Conservation (phyloP, 768 basidiomycete species). For the Guyanaporus albipodus region DNA sequence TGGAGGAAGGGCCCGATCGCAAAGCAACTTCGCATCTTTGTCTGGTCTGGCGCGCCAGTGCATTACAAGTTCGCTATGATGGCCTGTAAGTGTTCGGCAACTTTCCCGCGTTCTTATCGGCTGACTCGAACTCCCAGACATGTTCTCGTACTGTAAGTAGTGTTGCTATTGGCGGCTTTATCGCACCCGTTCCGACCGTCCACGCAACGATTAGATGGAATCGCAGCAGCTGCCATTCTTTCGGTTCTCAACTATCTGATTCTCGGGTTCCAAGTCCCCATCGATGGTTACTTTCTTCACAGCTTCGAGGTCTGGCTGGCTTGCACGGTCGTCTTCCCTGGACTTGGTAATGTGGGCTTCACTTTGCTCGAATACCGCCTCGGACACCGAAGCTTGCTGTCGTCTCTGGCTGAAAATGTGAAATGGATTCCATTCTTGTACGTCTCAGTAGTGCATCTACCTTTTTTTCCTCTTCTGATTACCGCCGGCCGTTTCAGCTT, state of each 20-base stretch:
- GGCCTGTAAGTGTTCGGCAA: constrained; percentile 38
- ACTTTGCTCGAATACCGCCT: constrained; percentile 74
- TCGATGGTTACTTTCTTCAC: constrained; percentile 74
- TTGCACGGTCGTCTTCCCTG: constrained; percentile 71
- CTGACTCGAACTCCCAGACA: constrained; percentile 29
- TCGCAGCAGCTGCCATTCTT: constrained; percentile 66
- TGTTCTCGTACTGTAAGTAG: constrained; percentile 51
- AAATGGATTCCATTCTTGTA: constrained; percentile 38
- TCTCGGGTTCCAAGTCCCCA: constrained; percentile 63
- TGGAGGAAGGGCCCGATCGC: constrained; percentile 77
- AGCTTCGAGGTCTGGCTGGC: constrained; percentile 81
- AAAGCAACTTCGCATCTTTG: constrained; percentile 69
- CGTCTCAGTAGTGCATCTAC: constrained; percentile 1
- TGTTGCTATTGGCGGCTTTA: no score
- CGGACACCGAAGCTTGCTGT: constrained; percentile 36
- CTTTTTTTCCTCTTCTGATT: background rate
- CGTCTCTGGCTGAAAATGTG: constrained; percentile 26
- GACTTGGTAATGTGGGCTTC: constrained; percentile 68
- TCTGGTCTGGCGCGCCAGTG: constrained; percentile 75
- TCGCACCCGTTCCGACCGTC: background rate
- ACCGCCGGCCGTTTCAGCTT: constrained; percentile 21
- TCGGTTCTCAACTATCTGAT: constrained; percentile 71
- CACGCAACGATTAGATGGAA: constrained; percentile 36
- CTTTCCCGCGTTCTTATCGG: background rate
- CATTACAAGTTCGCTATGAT: constrained; percentile 76